Base-by-base conservation (phyloP, 176 grass and related monocot species). In the Calamus simplicifolius region DNA sequence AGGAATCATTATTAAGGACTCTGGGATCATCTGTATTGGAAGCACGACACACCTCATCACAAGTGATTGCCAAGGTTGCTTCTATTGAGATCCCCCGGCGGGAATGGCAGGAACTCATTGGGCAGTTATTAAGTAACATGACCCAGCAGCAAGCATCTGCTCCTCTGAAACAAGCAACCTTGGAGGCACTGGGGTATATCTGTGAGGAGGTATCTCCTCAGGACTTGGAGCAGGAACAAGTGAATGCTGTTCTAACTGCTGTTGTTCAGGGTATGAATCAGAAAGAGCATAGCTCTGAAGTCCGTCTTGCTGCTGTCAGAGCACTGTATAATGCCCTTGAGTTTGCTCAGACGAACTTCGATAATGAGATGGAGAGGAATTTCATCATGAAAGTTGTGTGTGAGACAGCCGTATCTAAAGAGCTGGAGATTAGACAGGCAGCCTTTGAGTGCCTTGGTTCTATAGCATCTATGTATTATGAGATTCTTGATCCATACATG, bases 371-470 rank as follows among this genome's bases (percentile, higher is more conserved):
- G 64, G 90, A 95, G 71, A 95, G 90, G 66, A 86, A 80, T 51
- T 89, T 81, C 69, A 95, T 95, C 51, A 95, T 95, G 82, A 95
- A 95, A 64, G 71, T 95, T 61, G 75, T 95, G 15, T 95, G 90
- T 51, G 90, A 95, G 43, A 89, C 79, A 27, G 74, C 85, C 53
- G 56, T 89, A 48, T 86, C 82, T 2, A 95, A 95, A 64, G 90
- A 95, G 62, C 17, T 72, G 25, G 85, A 95, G 57, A 89, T 95
- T 29, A 89, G 90, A 28, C 90, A 89, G 75, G 79, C 85, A 4
- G 74, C 90, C 57, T 80, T 84, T 59, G 90, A 95, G 70, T 95
- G 90, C 67, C 79, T 95, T 62, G 90, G 86, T 58, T 77, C 90
- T 58, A 86, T 95, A 66, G 90, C 82, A 48, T 89, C 90, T 18